A percentile compares a stretch with the other conserved stretches of the same genome.
Conservation (phyloP, 2,329 filamentous ascomycete genomes). For the Immersiporthe knoxdaviesiana region DNA sequence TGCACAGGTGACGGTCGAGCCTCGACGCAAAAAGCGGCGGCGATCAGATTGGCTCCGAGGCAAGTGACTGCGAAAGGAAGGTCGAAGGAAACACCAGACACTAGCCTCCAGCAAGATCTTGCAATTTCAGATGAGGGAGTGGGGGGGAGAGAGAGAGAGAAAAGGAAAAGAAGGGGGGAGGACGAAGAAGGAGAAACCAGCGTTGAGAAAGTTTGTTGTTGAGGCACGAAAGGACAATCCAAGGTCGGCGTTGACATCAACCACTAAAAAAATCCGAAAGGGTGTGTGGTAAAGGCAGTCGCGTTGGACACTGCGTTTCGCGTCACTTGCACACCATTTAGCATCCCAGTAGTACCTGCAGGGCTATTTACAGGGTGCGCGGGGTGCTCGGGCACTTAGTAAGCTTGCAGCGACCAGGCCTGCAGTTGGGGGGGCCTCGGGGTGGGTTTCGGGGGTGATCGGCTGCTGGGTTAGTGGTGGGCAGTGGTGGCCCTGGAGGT, state of each 20-base stretch:
- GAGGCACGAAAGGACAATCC: neutral
- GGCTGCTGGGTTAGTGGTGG: too few relatives aligned
- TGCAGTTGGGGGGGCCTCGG: too few relatives aligned
- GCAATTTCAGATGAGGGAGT: neutral
- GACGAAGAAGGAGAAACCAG: neutral
- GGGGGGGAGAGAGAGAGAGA: neutral
- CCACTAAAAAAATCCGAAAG: neutral
- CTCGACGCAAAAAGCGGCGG: neutral
- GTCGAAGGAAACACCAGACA: neutral
- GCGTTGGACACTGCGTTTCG: neutral
- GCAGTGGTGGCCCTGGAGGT: too few relatives aligned
- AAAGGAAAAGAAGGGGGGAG: neutral
- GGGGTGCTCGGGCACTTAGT: neutral
- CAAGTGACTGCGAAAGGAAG: neutral
- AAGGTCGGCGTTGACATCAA: neutral
- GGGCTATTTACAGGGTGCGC: neutral
- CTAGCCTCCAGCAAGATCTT: neutral
- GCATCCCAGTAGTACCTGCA: neutral
- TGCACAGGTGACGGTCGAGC: neutral
- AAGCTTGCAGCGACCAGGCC: neutral
- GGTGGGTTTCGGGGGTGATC: too few relatives aligned
- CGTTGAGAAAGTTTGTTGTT: neutral
- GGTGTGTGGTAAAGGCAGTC: neutral
- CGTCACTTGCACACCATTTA: neutral
- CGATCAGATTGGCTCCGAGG: neutral